Conservation (phyloP, 2,329 filamentous ascomycete species). For the Colletotrichum australisinense region DNA sequence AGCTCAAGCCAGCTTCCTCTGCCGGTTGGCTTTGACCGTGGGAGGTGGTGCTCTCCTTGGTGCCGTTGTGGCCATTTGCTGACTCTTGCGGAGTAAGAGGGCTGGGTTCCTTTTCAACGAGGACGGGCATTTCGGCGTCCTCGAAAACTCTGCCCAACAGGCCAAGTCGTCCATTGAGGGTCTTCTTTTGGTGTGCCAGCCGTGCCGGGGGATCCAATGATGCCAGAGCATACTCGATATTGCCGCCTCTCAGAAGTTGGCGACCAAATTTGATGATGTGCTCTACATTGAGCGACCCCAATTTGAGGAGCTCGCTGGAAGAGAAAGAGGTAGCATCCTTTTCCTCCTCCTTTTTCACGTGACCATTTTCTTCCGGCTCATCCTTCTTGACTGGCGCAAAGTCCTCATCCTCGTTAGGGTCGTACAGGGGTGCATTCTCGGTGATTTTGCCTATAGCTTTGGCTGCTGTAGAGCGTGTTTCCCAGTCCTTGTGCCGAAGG, state of each 20-base stretch:
- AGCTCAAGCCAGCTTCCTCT: slow-evolving; percentile 83
- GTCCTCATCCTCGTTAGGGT: slow-evolving; percentile 84
- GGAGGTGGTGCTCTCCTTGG: slow-evolving; percentile 48
- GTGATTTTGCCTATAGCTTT: slow-evolving; percentile 96
- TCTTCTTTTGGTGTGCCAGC: slow-evolving; percentile 90
- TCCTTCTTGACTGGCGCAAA: slow-evolving; percentile 56
- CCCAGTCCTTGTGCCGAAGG: slow-evolving; percentile 94
- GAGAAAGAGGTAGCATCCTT: slow-evolving; percentile 55
- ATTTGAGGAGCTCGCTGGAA: slow-evolving; percentile 73
- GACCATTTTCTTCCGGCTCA: slow-evolving; percentile 51
- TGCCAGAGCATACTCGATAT: slow-evolving; percentile 86
- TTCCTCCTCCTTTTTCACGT: slow-evolving; percentile 72
- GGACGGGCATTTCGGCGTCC: slow-evolving; percentile 77
- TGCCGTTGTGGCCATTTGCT: slow-evolving; percentile 46
- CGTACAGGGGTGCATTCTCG: slow-evolving; percentile 86
- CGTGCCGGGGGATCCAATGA: slow-evolving; percentile 84
- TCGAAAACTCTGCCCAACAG: slow-evolving; percentile 87
- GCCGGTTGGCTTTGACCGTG: slow-evolving; percentile 52
- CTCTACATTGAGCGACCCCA: slow-evolving; percentile 81
- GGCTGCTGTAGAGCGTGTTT: slow-evolving; percentile 91
- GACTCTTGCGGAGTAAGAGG: slow-evolving; percentile 59
- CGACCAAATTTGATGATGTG: slow-evolving; percentile 86
- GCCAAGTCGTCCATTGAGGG: slow-evolving; percentile 82
- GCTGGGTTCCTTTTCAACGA: slow-evolving; percentile 60
- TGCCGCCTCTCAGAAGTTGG: slow-evolving; percentile 84